Evolutionary conservation across 768 basidiomycete species (phyloP).

Genomic region (Infundibulicybe gibba): DNA sequence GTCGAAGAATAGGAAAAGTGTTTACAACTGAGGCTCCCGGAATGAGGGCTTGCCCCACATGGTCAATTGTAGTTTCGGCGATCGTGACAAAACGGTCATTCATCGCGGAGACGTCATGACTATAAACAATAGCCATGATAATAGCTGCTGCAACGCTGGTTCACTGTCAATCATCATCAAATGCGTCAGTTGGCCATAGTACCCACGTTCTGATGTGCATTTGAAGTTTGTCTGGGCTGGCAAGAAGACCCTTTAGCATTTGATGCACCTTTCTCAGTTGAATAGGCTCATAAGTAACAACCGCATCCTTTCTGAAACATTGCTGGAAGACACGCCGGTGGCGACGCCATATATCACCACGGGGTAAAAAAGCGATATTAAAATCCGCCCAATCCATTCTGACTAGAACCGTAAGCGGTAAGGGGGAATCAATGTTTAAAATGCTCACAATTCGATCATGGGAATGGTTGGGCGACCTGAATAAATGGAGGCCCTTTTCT

Average conservation of each 20-base stretch:
- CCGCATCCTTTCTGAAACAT: neutral
- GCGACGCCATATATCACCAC: neutral
- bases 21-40: constrained; percentile 20
- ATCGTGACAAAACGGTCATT: constrained; percentile 17
- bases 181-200: neutral
- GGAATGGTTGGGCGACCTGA: neutral
- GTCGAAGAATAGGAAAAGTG: constrained; percentile 18
- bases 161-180: too few relatives aligned
- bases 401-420: too few relatives aligned
- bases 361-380: constrained; percentile 9
- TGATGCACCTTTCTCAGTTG: neutral
- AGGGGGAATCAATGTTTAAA: too few relatives aligned
- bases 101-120: constrained; percentile 18
- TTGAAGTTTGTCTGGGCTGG: neutral
- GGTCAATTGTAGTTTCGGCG: constrained; percentile 12
- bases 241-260: neutral
- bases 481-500: too few relatives aligned
- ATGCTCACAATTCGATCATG: too few relatives aligned
- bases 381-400: constrained; percentile 13
- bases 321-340: constrained; percentile 5
- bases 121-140: constrained; percentile 31
- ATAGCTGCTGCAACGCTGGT: constrained; percentile 27
- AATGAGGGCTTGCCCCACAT: constrained; percentile 11
- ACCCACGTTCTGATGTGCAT: constrained; percentile 1
- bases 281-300: neutral